phyloP scores from a whole-genome alignment of 2,329 filamentous ascomycete species.

The Arthroderma sp. region DNA sequence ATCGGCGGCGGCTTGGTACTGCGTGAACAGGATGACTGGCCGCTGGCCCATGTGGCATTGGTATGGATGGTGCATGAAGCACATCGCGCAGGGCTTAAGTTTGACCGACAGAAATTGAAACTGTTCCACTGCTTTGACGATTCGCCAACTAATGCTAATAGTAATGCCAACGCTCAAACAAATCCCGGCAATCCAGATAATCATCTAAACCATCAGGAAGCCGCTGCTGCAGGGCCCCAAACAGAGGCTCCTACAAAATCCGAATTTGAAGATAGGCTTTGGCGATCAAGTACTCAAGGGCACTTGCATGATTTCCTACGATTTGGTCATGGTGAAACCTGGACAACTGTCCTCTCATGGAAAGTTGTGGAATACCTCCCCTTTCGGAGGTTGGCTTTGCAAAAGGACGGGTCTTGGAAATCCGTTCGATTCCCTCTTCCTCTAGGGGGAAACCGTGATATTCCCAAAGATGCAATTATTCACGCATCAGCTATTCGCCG shows the following conservation, averaged over 20 bases:
- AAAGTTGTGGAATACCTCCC: conserved; percentile 64
- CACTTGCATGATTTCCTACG: conserved; percentile 54
- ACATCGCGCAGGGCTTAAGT: conserved; percentile 49
- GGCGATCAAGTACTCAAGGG: conserved; percentile 28
- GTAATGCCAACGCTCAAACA: not conserved
- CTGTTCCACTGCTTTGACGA: conserved; percentile 12
- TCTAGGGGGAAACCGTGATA: conserved; percentile 56
- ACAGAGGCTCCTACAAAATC: not conserved
- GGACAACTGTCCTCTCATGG: conserved; percentile 47
- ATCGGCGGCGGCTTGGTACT: conserved; percentile 65
- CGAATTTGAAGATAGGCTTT: not conserved
- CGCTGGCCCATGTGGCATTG: conserved; percentile 52
- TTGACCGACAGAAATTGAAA: conserved; percentile 36
- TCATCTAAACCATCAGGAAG: not conserved
- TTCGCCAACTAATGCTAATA: conserved; percentile 14
- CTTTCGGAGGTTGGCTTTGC: conserved; percentile 61
- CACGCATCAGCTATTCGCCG: conserved; percentile 59
- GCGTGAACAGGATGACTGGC: conserved; percentile 39
- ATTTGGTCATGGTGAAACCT: conserved; percentile 43
- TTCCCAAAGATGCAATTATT: conserved; percentile 51
- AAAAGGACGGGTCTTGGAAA: conserved; percentile 43
- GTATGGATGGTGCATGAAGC: conserved; percentile 56
- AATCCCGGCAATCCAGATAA: not conserved
- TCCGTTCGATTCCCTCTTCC: conserved; percentile 63
- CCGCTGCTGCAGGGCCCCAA: not conserved